Conservation (phyloP, 1,284 basidiomycete species). For the Malassezia dermatis region DNA sequence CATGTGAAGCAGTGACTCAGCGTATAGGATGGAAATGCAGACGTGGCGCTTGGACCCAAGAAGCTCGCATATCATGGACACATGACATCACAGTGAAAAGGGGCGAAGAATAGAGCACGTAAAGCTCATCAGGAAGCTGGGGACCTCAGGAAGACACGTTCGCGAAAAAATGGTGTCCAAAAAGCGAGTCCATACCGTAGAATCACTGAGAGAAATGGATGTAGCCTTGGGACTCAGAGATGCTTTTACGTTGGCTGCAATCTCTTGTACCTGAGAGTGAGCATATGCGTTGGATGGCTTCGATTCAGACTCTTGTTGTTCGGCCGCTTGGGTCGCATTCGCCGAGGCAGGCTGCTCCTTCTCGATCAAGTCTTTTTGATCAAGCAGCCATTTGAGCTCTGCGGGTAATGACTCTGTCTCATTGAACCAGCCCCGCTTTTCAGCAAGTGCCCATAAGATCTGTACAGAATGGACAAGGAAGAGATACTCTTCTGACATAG, state of each 20-base stretch:
- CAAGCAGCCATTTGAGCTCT: slow-evolving; percentile 10
- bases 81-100: background rate
- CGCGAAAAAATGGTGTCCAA: background rate
- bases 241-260: background rate
- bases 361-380: background rate
- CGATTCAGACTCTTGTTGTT: background rate
- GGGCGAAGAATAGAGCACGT: background rate
- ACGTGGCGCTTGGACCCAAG: background rate
- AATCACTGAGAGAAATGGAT: background rate
- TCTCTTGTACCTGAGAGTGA: background rate
- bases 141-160: background rate
- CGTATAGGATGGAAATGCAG: background rate
- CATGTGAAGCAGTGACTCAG: background rate
- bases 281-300: background rate
- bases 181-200: background rate
- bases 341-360: background rate
- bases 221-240: background rate
- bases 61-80: background rate
- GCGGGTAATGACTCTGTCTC: background rate
- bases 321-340: background rate
- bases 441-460: slow-evolving; percentile 11
- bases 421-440: slow-evolving; percentile 11
- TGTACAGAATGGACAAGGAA: slow-evolving; percentile 1
- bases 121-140: background rate
- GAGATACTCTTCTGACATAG: background rate